Evolutionary conservation across 192 early-diverging fungal species (phyloP).

Genomic region (Obelidium mucronatum): DNA sequence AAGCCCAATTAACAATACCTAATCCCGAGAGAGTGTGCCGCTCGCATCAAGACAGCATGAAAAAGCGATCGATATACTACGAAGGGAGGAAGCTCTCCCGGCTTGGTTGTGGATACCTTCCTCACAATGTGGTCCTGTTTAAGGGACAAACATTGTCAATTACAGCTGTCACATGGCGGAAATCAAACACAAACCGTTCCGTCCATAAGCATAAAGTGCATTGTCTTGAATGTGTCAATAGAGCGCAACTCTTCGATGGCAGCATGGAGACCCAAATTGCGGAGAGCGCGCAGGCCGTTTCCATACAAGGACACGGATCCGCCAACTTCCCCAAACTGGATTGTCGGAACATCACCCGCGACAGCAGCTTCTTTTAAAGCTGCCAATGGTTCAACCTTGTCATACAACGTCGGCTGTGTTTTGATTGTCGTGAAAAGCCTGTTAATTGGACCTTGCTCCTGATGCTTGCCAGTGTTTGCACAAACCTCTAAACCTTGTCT

Average conservation of each 20-base stretch:
- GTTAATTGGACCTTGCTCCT: too few species aligned
- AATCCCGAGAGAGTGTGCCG: not conserved
- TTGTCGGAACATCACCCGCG: not conserved
- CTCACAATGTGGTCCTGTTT: not conserved
- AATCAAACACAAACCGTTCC: not conserved
- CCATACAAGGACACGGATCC: slow-evolving; percentile 2
- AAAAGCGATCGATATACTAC: not conserved
- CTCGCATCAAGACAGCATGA: not conserved
- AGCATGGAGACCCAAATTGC: not conserved
- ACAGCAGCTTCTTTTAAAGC: not conserved
- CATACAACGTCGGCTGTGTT: slow-evolving; percentile 4
- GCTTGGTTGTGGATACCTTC: not conserved
- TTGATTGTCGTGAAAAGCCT: too few species aligned
- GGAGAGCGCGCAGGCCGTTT: not conserved
- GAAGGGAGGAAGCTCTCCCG: not conserved
- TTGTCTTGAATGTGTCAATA: not conserved
- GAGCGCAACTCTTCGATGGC: not conserved
- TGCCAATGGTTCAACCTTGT: not conserved
- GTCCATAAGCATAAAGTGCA: not conserved
- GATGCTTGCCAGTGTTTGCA: too few species aligned
- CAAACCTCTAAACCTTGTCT: too few species aligned
- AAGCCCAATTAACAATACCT: too few species aligned
- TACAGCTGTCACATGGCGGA: too few species aligned
- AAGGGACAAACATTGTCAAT: too few species aligned
- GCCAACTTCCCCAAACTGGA: slow-evolving; percentile 21